Percentiles rank a stretch among this genome's conserved stretches.
These are phyloP conservation scores for Tuber calosporum DNA, from an alignment of 495 filamentous ascomycete genomes.

Conservation along the genomic window DNA sequence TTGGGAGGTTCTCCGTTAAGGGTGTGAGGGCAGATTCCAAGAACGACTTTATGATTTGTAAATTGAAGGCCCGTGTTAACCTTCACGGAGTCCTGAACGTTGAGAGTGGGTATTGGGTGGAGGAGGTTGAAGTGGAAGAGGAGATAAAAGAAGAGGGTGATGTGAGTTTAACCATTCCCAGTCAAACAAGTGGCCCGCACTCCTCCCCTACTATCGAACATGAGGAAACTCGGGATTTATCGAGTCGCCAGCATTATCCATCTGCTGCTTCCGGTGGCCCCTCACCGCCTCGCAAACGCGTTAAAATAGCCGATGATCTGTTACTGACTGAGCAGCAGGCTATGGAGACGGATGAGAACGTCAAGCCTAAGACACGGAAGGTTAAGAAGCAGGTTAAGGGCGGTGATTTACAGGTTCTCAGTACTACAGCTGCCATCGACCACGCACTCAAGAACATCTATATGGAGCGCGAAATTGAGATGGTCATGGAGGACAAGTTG, in stretches of 20 bases:
- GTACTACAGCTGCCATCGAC: conserved; percentile 74
- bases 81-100: conserved; percentile 94
- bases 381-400: conserved; percentile 99
- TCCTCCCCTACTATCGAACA: neutral
- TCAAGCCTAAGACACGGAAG: conserved; percentile 79
- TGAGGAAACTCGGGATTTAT: conserved; percentile 6
- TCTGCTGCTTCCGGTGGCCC: conserved; percentile 15
- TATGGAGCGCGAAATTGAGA: conserved; percentile 73
- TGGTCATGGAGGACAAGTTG: conserved; percentile 98
- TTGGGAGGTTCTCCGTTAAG: conserved; percentile 92
- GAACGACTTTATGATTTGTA: conserved; percentile 98
- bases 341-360: conserved; percentile 81
- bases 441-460: conserved; percentile 55
- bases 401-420: conserved; percentile 83
- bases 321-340: conserved; percentile 50
- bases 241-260: neutral
- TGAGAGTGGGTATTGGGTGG: conserved; percentile 94
- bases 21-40: conserved; percentile 76
- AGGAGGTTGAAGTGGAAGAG: conserved; percentile 97
- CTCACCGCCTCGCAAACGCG: conserved; percentile 9
- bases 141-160: conserved; percentile 65
- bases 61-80: conserved; percentile 96
- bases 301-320: conserved; percentile 18
- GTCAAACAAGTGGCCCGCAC: neutral
- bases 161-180: conserved; percentile 43